These are phyloP conservation scores for Notholithocarpus densiflorus DNA, from an alignment of 306 rosid genomes.

Conservation along the genomic window DNA sequence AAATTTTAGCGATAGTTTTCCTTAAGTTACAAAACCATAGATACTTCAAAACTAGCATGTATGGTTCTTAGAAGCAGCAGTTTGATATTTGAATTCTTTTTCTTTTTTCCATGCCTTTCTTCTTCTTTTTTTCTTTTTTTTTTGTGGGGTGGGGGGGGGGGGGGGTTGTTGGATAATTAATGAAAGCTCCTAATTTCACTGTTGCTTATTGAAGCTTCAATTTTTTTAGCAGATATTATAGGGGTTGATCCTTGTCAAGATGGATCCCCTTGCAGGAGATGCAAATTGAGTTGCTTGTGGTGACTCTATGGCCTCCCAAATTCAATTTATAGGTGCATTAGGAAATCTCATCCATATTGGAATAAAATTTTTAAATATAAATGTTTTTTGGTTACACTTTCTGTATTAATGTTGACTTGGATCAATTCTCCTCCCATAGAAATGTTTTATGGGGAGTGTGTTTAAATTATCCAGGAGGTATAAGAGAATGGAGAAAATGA, in stretches of 20 bases:
- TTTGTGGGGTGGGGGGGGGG: too few relatives aligned
- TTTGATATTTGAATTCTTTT: too few relatives aligned
- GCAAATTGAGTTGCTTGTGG: neutral
- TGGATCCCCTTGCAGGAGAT: too few relatives aligned
- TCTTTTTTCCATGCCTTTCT: too few relatives aligned
- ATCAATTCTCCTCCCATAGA: neutral
- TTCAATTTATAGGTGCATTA: neutral
- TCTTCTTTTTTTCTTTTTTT: too few relatives aligned
- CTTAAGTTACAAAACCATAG: neutral
- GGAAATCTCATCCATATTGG: neutral
- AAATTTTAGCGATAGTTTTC: neutral
- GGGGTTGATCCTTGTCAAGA: too few relatives aligned
- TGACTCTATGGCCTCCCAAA: neutral
- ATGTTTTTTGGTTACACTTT: neutral
- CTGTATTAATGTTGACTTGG: neutral
- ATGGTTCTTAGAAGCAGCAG: neutral
- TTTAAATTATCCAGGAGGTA: constrained; percentile 14
- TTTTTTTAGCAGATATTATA: too few relatives aligned
- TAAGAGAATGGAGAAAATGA: constrained; percentile 28
- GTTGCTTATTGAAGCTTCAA: too few relatives aligned
- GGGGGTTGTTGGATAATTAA: too few relatives aligned
- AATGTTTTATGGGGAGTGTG: neutral
- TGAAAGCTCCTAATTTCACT: too few relatives aligned
- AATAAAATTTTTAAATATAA: neutral
- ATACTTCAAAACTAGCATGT: neutral